A percentile compares a stretch with the other conserved stretches of the same genome.
Evolutionary conservation across 2,329 filamentous ascomycete genomes (phyloP).

Genomic region (Dothideomycetes sp.): DNA sequence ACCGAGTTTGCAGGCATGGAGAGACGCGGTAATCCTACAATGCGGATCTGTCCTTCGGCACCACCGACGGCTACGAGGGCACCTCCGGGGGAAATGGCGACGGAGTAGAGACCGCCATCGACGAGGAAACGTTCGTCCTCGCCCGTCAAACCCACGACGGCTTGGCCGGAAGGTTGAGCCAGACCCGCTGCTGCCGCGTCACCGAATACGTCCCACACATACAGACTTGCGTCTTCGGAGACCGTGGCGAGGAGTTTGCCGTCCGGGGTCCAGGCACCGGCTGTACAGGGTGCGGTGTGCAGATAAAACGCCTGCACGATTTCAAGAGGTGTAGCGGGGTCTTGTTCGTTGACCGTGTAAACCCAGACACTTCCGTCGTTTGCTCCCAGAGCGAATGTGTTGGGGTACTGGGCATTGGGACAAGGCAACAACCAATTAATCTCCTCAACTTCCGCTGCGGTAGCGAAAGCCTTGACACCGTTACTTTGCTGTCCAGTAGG

Average conservation of each 20-base stretch:
- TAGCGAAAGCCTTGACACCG: slow-evolving; percentile 53
- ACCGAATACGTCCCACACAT: slow-evolving; percentile 88
- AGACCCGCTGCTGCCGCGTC: slow-evolving; percentile 59
- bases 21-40: slow-evolving; percentile 71
- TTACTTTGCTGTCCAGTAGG: slow-evolving; percentile 16
- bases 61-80: slow-evolving; percentile 78
- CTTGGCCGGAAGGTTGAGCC: slow-evolving; percentile 39
- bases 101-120: slow-evolving; percentile 81
- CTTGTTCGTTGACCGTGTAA: slow-evolving; percentile 68
- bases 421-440: slow-evolving; percentile 83
- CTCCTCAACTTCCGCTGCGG: slow-evolving; percentile 84
- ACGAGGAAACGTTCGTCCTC: slow-evolving; percentile 85
- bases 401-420: slow-evolving; percentile 60
- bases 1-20: slow-evolving; percentile 22
- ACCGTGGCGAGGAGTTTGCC: slow-evolving; percentile 81
- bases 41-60: slow-evolving; percentile 73
- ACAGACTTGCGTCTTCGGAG: slow-evolving; percentile 76
- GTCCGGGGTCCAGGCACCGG: slow-evolving; percentile 82
- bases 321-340: slow-evolving; percentile 54
- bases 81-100: slow-evolving; percentile 72
- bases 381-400: slow-evolving; percentile 79
- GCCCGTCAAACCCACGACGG: slow-evolving; percentile 67
- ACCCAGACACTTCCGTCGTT: slow-evolving; percentile 93
- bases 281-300: slow-evolving; percentile 77
- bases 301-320: slow-evolving; percentile 90